Evolutionary conservation across 805 yeast species (phyloP), one percentile per base, ranked within the genome.

Genomic region (Ogataea polymorpha): DNA sequence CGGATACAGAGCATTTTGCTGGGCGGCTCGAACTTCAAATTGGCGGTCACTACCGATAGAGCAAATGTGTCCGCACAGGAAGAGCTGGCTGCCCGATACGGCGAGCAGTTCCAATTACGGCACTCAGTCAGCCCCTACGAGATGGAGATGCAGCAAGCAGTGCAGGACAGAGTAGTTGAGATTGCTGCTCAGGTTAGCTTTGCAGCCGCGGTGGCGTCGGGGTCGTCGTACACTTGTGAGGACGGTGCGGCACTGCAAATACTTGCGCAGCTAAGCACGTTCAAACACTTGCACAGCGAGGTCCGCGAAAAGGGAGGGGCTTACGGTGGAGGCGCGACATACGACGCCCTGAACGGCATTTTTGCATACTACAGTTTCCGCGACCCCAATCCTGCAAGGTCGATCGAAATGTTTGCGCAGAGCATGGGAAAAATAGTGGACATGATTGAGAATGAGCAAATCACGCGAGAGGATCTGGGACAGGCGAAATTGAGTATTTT

Each of bases 301-400:
- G 80, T 93, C 27, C 77, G 99, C 50, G 99, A 93, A 58, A 80
- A 91, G 55, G 96, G 96, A 42, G 99, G 99, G 44, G 99, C 99
- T 0, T 93, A 93, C 58, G 99, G 99, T 6, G 98, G 96, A 5
- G 99, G 99, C 4, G 85, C 95, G 4, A 66, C 76, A 6, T 93
- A 82, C 60, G 86, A 82, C 58, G 88, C 91, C 0, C 59, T 86
- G 16, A 87, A 85, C 37, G 98, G 97, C 0, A 54, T 81, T 2
- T 78, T 91, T 55, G 75, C 85, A 24, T 88, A 74, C 65, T 93
- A 84, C 65, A 89, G 98, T 0, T 93, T 91, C 67, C 75, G 99
- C 52, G 99, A 93, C 61, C 99, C 99, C 13, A 82, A 86, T 49
- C 87, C 96, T 1, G 58, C 73, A 27, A 76, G 79, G 48, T 83